Evolutionary conservation across 1,284 basidiomycete species (phyloP), one percentile per base, ranked within the genome.

Genomic region (Caloboletus firmus): DNA sequence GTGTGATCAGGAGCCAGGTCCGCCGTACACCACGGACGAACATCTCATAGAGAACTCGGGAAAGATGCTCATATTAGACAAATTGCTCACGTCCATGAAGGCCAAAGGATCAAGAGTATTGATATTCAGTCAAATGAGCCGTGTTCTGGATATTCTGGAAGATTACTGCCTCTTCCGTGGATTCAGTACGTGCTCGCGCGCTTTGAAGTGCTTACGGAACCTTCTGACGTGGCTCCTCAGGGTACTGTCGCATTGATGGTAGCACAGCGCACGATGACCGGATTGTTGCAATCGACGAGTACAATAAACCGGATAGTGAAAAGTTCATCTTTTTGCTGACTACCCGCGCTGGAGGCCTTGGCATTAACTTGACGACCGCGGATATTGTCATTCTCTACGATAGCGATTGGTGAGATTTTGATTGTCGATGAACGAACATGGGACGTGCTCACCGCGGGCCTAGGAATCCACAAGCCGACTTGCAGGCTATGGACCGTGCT

Each of bases 51-150:
- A 95, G 62, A 98, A 98, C 69, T 91, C 85, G 2, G 97, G 95
- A 55, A 99, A 99, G 76, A 98, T 99, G 95, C 78, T 96, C 50
- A 96, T 99, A 58, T 83, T 99, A 26, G 95, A 99, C 78, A 98
- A 95, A 72, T 79, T 99, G 0, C 83, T 98, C 42, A 79, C 82
- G 61, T 84, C 81, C 43, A 91, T 98, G 91, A 94, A 93, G 71
- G 87, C 79, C 39, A 95, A 96, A 72, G 96, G 95, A 12, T 97
- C 93, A 2, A 85, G 96, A 12, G 93, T 96, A 2, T 84, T 98
- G 59, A 98, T 99, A 62, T 99, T 99, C 79, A 95, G 92, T 62
- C 96, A 98, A 74, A 99, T 99, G 96, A 95, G 92, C 74, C 90
- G 96, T 41, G 87, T 95, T 26, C 70, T 84, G 28, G 97, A 99